Base-by-base conservation (phyloP, 2,329 filamentous ascomycete genomes). In the Monosporascus sp. region DNA sequence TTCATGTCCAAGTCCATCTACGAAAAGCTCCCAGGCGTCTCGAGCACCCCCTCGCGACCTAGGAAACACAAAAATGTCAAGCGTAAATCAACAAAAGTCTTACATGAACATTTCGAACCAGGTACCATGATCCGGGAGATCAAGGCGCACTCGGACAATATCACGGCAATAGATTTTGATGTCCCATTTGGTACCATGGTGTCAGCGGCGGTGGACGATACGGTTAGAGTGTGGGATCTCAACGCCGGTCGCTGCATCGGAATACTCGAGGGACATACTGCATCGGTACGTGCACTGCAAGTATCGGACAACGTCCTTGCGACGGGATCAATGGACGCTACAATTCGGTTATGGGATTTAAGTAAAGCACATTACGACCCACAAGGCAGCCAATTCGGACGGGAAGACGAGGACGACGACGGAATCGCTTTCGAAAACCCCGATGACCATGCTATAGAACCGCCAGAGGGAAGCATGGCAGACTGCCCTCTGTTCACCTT, bases 1-100 rank as follows among this genome's bases (percentile, higher is more conserved):
- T 99, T 97, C 75, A 97, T 97, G 94, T 97, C 94, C 3, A 90
- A 97, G 70, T 97, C 92, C 14, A 90, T 99, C 61, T 99, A 97
- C 69, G 89, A 95, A 61, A 97, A 97, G 71, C 75, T 99, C 8
- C 90, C 92, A 1, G 72, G 74, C 9, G 66, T 73, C 27, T 68
- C 69, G 22, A 77, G 72, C 61, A 77, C 79, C 2, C 75, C 80
- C 1, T 68, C 78, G 7, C 79, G 76, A 65, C 60, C 72, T 17
- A 78, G 76, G 61, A 78, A 77, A 60, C 71, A 71, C 45, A 80
- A 83, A 68, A 82, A 79, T 39, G 79, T 81, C 56, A 80, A 87
- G 52, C 82, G 87, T 56, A 90, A 89, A 70, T 95, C 92, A 0
- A 96, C 96, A 88, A 91, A 93, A 7, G 89, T 97, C 52, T 76